Conservation (phyloP, 495 filamentous ascomycete species). For the Peziza echinospora region DNA sequence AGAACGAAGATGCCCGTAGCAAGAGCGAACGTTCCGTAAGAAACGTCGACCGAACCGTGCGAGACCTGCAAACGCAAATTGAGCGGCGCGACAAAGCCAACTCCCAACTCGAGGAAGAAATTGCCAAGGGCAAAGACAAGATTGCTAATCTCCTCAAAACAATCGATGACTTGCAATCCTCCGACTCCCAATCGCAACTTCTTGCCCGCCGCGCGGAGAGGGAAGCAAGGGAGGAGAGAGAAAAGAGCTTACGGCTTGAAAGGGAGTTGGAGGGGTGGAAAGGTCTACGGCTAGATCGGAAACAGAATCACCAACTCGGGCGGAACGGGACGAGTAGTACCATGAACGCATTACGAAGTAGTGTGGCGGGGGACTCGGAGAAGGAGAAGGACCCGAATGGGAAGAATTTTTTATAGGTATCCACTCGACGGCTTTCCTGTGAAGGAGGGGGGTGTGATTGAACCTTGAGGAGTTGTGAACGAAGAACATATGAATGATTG, state of each 20-base stretch:
- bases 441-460: not conserved
- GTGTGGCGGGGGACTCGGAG: not conserved
- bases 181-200: conserved; percentile 60
- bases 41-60: conserved; percentile 84
- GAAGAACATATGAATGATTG: too few species aligned
- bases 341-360: not conserved
- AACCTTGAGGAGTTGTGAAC: too few species aligned
- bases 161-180: conserved; percentile 81
- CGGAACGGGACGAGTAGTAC: not conserved
- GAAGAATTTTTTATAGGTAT: not conserved
- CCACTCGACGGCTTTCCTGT: not conserved
- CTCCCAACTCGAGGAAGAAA: conserved; percentile 54
- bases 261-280: conserved; percentile 79
- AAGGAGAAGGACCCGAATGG: not conserved
- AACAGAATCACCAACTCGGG: not conserved
- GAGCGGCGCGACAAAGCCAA: conserved; percentile 77
- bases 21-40: conserved; percentile 69
- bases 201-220: conserved; percentile 64
- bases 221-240: conserved; percentile 72
- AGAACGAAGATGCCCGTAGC: conserved; percentile 51
- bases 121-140: conserved; percentile 67
- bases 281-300: conserved; percentile 41
- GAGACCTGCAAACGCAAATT: conserved; percentile 80
- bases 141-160: conserved; percentile 66
- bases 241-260: conserved; percentile 62